Base-by-base conservation (phyloP, 2,329 filamentous ascomycete species). In the Dothiorella sarmentorum region DNA sequence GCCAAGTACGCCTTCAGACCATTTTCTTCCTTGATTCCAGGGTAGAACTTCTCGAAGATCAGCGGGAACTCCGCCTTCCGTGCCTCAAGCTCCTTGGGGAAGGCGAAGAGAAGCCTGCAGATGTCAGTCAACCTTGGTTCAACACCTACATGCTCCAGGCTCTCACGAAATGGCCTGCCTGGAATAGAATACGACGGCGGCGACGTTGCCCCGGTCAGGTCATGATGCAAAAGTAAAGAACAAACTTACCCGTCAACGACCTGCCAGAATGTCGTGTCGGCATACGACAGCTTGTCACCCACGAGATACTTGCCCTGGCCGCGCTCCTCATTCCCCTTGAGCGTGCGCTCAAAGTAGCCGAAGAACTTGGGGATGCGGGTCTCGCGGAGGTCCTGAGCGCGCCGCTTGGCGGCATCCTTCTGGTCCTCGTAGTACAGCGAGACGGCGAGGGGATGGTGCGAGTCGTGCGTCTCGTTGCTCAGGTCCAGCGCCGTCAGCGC, bases 261-360 rank as follows among this genome's bases (percentile, higher is more conserved):
- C 73, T 91, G 88, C 77, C 87, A 92, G 0, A 91, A 68, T 2
- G 88, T 86, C 49, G 88, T 76, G 68, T 93, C 89, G 13, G 88
- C 89, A 70, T 88, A 90, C 0, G 84, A 89, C 62, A 92, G 64
- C 61, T 75, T 75, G 0, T 78, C 80, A 0, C 85, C 86, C 44
- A 90, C 86, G 0, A 93, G 70, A 78, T 86, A 90, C 22, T 83
- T 78, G 2, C 74, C 83, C 4, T 83, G 76, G 0, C 83, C 82
- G 0, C 79, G 77, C 60, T 79, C 81, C 27, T 81, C 76, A 64
- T 86, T 83, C 7, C 79, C 78, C 63, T 77, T 75, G 4, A 93
- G 69, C 17, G 87, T 81, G 1, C 86, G 76, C 75, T 91, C 83
- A 63, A 90, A 88, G 70, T 88, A 91, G 2, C 73, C 78, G 20